Evolutionary conservation across 148 eudicot genomes (phyloP).

Genomic region (Gaultheria prostrata): DNA sequence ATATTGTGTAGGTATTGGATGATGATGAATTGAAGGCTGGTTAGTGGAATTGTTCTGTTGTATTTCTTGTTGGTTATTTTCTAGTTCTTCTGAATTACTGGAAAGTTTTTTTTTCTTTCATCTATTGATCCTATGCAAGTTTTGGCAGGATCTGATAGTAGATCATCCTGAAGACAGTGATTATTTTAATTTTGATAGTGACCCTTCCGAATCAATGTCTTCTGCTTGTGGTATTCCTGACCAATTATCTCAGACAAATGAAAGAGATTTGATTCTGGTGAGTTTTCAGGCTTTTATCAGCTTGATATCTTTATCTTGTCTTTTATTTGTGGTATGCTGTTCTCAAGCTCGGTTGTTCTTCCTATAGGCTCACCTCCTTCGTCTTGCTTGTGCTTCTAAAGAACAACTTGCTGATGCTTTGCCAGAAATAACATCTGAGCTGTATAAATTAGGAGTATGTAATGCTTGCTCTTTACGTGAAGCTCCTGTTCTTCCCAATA

Average conservation of each 20-base stretch:
- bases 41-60: neutral
- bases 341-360: constrained; percentile 17
- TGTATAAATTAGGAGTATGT: constrained; percentile 70
- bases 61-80: neutral
- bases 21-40: neutral
- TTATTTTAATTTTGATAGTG: constrained; percentile 41
- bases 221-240: constrained; percentile 38
- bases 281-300: neutral
- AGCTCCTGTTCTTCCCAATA: constrained; percentile 4
- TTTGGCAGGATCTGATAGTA: constrained; percentile 43
- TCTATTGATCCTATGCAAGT: constrained; percentile 13
- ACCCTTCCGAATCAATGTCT: constrained; percentile 41
- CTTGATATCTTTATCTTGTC: neutral
- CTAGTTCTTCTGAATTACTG: neutral
- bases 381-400: constrained; percentile 82
- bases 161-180: constrained; percentile 38
- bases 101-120: neutral
- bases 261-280: constrained; percentile 79
- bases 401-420: constrained; percentile 76
- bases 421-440: constrained; percentile 82
- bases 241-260: constrained; percentile 48
- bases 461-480: neutral
- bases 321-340: neutral
- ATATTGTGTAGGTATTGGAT: neutral
- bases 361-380: constrained; percentile 91